Evolutionary conservation across 2,329 filamentous ascomycete genomes (phyloP), one percentile per base, ranked within the genome.

Genomic region (Pseudogymnoascus sp.): DNA sequence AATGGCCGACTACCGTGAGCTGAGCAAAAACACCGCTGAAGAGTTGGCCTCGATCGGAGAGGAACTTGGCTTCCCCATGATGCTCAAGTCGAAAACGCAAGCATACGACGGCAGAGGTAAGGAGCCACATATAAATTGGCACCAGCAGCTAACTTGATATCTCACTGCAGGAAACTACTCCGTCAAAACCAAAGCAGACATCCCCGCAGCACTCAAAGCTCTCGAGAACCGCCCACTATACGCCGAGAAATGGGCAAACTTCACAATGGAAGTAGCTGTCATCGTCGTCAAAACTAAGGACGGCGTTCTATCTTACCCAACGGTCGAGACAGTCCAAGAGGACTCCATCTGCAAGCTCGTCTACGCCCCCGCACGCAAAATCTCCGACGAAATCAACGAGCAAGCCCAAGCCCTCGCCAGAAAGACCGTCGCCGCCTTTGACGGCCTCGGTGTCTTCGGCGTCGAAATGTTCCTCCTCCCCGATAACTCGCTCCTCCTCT

Each of bases 301-400:
- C 67, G 76, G 78, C 4, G 80, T 84, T 39, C 78, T 92, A 33
- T 85, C 92, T 4, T 97, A 94, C 72, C 92, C 94, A 0, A 89
- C 88, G 0, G 92, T 97, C 1, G 94, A 99, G 78, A 97, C 93
- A 0, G 83, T 97, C 31, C 94, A 99, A 69, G 91, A 97, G 75
- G 90, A 97, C 74, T 94, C 87, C 71, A 92, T 99, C 69, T 97
- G 94, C 83, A 94, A 95, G 69, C 87, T 92, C 67, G 91, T 93
- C 2, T 97, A 92, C 72, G 87, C 88, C 61, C 94, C 94, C 2
- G 90, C 93, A 1, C 83, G 92, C 38, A 81, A 83, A 6, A 86
- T 95, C 2, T 79, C 85, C 0, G 76, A 80, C 1, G 75, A 79
- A 1, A 80, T 89, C 39, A 83, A 83, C 65, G 75, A 84, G 66